A percentile compares a stretch with the other conserved stretches of the same genome.
phyloP scores from a whole-genome alignment of 164 flowering plant species.

The Warburgia ugandensis region DNA sequence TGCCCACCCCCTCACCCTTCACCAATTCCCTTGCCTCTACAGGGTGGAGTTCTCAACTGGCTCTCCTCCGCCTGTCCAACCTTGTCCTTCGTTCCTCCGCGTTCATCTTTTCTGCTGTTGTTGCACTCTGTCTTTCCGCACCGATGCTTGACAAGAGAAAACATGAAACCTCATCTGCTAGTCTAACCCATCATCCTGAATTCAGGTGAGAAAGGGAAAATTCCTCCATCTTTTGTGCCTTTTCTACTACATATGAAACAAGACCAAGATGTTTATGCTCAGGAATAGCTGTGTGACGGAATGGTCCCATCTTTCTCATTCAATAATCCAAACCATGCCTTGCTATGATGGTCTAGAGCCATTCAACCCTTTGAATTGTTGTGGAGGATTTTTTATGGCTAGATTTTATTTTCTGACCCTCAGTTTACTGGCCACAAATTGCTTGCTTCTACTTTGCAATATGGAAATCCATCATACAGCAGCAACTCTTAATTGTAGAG shows the following conservation, averaged over 20 bases:
- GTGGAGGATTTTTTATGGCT: too few relatives aligned
- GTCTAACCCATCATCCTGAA: conserved; percentile 24
- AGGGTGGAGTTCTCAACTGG: conserved; percentile 23
- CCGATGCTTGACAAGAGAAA: conserved; percentile 11
- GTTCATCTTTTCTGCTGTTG: conserved; percentile 32
- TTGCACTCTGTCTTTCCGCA: conserved; percentile 29
- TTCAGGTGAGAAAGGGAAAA: conserved; percentile 43
- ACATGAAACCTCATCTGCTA: background rate
- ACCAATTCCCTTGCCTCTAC: conserved; percentile 28
- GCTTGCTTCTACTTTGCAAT: too few relatives aligned
- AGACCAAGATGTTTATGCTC: background rate
- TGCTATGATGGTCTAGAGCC: too few relatives aligned
- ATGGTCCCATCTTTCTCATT: too few relatives aligned
- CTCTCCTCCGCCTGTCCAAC: conserved; percentile 16
- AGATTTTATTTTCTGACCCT: too few relatives aligned
- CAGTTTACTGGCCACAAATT: too few relatives aligned
- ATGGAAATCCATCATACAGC: too few relatives aligned
- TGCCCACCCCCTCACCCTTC: conserved; percentile 35
- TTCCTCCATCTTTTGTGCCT: background rate
- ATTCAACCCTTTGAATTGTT: too few relatives aligned
- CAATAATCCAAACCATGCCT: too few relatives aligned
- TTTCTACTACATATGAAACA: background rate
- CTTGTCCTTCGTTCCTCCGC: conserved; percentile 29
- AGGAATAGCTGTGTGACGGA: background rate
- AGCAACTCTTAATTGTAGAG: too few relatives aligned